These are phyloP conservation scores for Neurospora terricola DNA, from an alignment of 495 filamentous ascomycete species.

Conservation along the genomic window DNA sequence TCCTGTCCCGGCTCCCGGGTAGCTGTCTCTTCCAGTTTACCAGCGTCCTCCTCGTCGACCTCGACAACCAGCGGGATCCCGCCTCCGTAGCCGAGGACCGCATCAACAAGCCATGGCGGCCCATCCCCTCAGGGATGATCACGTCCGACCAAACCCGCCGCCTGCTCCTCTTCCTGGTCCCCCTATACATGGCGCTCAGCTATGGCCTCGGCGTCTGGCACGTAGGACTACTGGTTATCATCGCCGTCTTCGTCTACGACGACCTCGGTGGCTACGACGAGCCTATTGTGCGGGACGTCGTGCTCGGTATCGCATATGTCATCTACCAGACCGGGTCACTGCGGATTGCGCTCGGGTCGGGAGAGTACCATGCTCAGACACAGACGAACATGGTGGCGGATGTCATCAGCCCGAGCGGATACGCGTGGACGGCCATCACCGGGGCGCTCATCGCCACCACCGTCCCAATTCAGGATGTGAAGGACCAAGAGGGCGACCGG, in stretches of 20 bases:
- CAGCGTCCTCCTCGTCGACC: slow-evolving; percentile 30
- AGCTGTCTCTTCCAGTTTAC: not conserved
- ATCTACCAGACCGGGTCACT: slow-evolving; percentile 26
- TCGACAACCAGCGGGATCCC: slow-evolving; percentile 41
- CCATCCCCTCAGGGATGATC: slow-evolving; percentile 35
- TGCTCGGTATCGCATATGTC: slow-evolving; percentile 34
- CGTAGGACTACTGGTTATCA: slow-evolving; percentile 24
- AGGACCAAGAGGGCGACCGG: no score
- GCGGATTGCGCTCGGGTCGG: slow-evolving; percentile 8
- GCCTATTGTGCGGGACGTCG: slow-evolving; percentile 28
- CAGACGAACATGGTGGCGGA: not conserved
- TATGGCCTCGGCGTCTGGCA: slow-evolving; percentile 25
- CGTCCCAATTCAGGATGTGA: slow-evolving; percentile 33
- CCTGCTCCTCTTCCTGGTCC: slow-evolving; percentile 26
- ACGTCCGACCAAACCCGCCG: slow-evolving; percentile 25
- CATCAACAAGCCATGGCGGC: slow-evolving; percentile 52
- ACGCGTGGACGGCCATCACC: slow-evolving; percentile 36
- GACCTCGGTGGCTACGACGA: slow-evolving; percentile 41
- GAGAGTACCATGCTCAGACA: not conserved
- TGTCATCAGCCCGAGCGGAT: slow-evolving; percentile 10
- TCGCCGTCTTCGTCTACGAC: slow-evolving; percentile 45
- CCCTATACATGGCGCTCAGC: slow-evolving; percentile 22
- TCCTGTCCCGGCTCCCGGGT: not conserved
- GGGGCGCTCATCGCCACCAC: slow-evolving; percentile 37
- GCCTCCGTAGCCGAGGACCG: slow-evolving; percentile 39